phyloP scores from a whole-genome alignment of 257 asterid genomes.

The Knoxia roxburghii region DNA sequence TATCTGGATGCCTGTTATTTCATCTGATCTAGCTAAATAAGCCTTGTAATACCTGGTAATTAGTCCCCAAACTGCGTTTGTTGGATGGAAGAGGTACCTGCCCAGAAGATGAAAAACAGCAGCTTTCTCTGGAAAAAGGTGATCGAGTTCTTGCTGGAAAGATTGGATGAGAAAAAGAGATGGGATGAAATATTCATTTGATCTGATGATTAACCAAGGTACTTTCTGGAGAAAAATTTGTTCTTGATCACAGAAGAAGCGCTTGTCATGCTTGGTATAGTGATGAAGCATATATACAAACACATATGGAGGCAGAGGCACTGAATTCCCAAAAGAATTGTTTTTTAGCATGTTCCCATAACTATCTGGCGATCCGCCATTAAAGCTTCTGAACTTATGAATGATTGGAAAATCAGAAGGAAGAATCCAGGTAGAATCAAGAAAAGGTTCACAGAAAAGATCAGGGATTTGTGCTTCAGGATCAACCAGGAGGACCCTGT shows the following conservation, averaged over 20 bases:
- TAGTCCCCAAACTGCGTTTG: slow-evolving; percentile 68
- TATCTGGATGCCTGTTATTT: slow-evolving; percentile 57
- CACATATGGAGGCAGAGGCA: slow-evolving; percentile 34
- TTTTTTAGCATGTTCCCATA: slow-evolving; percentile 53
- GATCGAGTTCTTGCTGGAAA: slow-evolving; percentile 42
- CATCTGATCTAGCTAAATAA: slow-evolving; percentile 51
- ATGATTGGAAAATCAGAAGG: slow-evolving; percentile 59
- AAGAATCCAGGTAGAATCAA: slow-evolving; percentile 68
- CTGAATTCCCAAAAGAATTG: slow-evolving; percentile 16
- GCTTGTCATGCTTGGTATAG: slow-evolving; percentile 53
- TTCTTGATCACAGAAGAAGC: slow-evolving; percentile 62
- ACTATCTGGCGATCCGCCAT: slow-evolving; percentile 43
- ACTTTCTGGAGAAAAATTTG: slow-evolving; percentile 38
- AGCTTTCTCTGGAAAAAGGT: slow-evolving; percentile 62
- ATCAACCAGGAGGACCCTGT: slow-evolving; percentile 68
- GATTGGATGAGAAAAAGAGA: slow-evolving; percentile 60
- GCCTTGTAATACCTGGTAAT: slow-evolving; percentile 54
- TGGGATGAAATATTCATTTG: slow-evolving; percentile 64
- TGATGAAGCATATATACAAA: slow-evolving; percentile 68
- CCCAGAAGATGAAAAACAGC: slow-evolving; percentile 73
- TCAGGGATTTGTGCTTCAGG: slow-evolving; percentile 47
- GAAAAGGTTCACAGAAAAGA: slow-evolving; percentile 89
- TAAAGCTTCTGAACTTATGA: slow-evolving; percentile 32
- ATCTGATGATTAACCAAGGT: slow-evolving; percentile 62
- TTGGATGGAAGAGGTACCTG: slow-evolving; percentile 67